These are phyloP conservation scores for Cladosporium oxysporum DNA, from an alignment of 2,329 filamentous ascomycete genomes.

Conservation along the genomic window DNA sequence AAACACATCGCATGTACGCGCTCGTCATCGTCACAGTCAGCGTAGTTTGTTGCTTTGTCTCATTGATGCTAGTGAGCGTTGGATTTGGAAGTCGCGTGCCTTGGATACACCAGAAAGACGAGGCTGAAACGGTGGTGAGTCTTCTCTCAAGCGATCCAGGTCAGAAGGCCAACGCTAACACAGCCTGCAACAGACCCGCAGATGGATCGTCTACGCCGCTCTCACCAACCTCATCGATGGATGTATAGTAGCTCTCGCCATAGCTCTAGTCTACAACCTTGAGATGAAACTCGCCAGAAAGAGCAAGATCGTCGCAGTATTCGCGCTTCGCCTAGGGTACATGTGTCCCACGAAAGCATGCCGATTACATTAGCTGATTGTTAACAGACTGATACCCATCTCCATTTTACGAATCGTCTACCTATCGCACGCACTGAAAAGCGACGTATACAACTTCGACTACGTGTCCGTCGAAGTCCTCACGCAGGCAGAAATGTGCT, in stretches of 20 bases:
- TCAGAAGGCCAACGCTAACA: neutral
- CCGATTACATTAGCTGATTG: neutral
- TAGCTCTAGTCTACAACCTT: neutral
- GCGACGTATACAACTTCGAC: constrained; percentile 7
- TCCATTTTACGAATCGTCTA: neutral
- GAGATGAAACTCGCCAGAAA: constrained; percentile 1
- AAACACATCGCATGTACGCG: neutral
- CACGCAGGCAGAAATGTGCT: constrained; percentile 19
- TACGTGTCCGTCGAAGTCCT: constrained; percentile 9
- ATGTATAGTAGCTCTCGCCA: neutral
- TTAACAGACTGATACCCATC: neutral
- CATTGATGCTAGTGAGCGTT: neutral
- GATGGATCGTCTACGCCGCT: neutral
- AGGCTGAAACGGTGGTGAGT: neutral
- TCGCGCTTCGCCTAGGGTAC: constrained; percentile 5
- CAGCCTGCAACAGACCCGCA: neutral
- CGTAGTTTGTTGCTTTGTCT: neutral
- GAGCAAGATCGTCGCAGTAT: neutral
- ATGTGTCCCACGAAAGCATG: neutral
- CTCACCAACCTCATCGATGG: neutral
- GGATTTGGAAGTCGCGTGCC: neutral
- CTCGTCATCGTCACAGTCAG: neutral
- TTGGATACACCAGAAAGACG: neutral
- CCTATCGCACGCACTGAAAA: neutral
- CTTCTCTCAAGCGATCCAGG: neutral